These are phyloP conservation scores for Choanephora cucurbitarum DNA, from an alignment of 371 early-diverging fungal species.

Conservation along the genomic window DNA sequence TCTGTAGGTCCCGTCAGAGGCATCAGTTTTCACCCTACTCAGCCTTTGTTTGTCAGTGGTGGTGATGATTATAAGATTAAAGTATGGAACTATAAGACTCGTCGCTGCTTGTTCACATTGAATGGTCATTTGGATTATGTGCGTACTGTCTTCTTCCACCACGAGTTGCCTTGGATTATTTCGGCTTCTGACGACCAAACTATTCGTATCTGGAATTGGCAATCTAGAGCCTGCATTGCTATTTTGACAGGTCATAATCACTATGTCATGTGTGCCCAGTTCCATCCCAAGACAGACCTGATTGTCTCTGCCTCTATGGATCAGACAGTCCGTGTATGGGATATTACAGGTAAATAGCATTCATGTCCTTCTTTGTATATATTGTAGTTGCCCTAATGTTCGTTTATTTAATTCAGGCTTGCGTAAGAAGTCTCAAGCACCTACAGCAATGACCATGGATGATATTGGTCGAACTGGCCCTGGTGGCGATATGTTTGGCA, in stretches of 20 bases:
- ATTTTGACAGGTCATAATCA: slow-evolving; percentile 99
- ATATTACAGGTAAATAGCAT: slow-evolving; percentile 78
- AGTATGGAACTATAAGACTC: slow-evolving; percentile 99
- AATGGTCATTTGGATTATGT: slow-evolving; percentile 99
- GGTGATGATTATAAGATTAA: slow-evolving; percentile 99
- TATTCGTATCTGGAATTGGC: slow-evolving; percentile 99
- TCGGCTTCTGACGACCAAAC: slow-evolving; percentile 99
- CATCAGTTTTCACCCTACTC: slow-evolving; percentile 96
- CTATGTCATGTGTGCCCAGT: slow-evolving; percentile 99
- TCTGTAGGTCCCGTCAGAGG: slow-evolving; percentile 95
- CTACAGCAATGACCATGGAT: slow-evolving; percentile 59
- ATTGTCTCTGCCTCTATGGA: slow-evolving; percentile 98
- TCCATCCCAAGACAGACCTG: slow-evolving; percentile 95
- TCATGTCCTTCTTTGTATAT: background rate
- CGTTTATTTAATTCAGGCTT: slow-evolving; percentile 63
- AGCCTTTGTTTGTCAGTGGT: slow-evolving; percentile 97
- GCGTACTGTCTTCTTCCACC: slow-evolving; percentile 97
- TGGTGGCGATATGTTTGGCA: slow-evolving; percentile 91
- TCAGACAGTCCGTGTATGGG: slow-evolving; percentile 99
- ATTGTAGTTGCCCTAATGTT: no score
- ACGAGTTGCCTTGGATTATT: slow-evolving; percentile 98
- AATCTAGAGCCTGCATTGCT: slow-evolving; percentile 96
- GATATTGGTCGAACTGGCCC: slow-evolving; percentile 58
- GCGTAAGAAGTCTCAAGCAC: slow-evolving; percentile 78
- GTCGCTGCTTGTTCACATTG: slow-evolving; percentile 93